Conservation (phyloP, 805 yeast species). For the Saccharomycopsis synnaedendra region DNA sequence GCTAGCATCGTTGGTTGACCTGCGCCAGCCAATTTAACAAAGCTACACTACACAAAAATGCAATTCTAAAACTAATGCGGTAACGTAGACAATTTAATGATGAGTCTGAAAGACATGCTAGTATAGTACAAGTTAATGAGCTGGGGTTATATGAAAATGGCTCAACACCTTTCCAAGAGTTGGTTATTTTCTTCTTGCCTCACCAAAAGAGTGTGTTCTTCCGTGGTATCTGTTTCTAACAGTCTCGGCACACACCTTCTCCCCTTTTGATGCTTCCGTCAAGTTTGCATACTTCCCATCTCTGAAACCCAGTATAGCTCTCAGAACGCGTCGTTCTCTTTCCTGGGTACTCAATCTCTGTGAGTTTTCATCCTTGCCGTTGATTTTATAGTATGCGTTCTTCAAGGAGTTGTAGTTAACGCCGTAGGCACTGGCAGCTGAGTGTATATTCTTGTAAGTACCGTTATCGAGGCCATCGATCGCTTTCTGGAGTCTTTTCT, state of each 20-base stretch:
- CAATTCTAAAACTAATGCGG: no score
- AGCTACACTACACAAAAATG: no score
- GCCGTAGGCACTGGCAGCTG: constrained; percentile 15
- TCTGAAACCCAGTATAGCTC: constrained; percentile 13
- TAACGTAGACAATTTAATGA: no score
- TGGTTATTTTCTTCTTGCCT: constrained; percentile 6
- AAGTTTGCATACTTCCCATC: constrained; percentile 15
- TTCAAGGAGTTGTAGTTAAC: constrained; percentile 18
- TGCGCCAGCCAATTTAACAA: no score
- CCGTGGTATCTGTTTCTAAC: constrained; percentile 17
- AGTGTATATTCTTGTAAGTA: constrained; percentile 13
- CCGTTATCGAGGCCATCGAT: constrained; percentile 11
- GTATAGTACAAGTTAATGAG: no score
- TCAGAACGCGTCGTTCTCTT: constrained; percentile 12
- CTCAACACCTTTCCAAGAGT: no score
- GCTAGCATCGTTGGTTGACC: no score
- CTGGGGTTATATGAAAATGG: no score
- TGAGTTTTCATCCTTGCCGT: constrained; percentile 16
- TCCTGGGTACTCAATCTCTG: constrained; percentile 14
- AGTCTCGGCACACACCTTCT: constrained; percentile 16
- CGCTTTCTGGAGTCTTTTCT: constrained; percentile 12
- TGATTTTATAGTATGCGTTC: constrained; percentile 18
- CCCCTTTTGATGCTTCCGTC: constrained; percentile 16
- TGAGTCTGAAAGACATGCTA: no score
- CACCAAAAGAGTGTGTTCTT: constrained; percentile 16